Evolutionary conservation across 306 rosid species (phyloP), one percentile per base, ranked within the genome.

Genomic region (Acmispon strigosus): DNA sequence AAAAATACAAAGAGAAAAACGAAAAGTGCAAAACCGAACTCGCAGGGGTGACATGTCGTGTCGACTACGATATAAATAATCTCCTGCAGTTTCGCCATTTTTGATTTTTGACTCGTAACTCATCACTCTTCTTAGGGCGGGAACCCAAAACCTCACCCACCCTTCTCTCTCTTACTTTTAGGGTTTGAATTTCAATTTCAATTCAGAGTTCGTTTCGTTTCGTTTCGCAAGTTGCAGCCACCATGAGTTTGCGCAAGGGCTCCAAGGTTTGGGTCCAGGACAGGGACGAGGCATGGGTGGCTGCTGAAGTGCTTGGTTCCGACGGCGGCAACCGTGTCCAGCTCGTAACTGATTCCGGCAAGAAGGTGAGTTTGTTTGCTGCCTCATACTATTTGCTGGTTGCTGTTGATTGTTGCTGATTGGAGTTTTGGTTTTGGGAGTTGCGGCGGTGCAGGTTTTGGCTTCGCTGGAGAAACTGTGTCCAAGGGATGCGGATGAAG

Each of bases 211-310:
- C 34, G 3, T 2, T 22, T 22, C 4, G 6, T 0, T 32, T 32
- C 32, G 3, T 10, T 37, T 41, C 17, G 0, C 73, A 62, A 13
- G 41, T 58, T 3, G 80, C 74, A 20, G 51, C 76, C 5, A 80
- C 76, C 47, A 94, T 94, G 99, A 84, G 64, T 52, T 69, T 82
- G 10, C 96, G 88, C 43, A 82, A 68, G 69, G 99, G 97, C 84
- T 79, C 96, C 70, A 94, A 86, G 80, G 99, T 94, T 41, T 94
- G 99, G 99, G 80, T 83, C 57, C 89, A 85, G 10, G 96, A 91
- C 81, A 69, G 81, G 50, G 84, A 77, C 72, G 72, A 63, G 22
- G 92, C 97, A 5, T 94, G 99, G 99, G 70, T 81, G 0, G 71
- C 91, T 0, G 99, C 91, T 24, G 97, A 94, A 62, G 96, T 86